A percentile compares a stretch with the other conserved stretches of the same genome.
phyloP scores from a whole-genome alignment of 306 rosid species.

The Acacia melanoxylon region DNA sequence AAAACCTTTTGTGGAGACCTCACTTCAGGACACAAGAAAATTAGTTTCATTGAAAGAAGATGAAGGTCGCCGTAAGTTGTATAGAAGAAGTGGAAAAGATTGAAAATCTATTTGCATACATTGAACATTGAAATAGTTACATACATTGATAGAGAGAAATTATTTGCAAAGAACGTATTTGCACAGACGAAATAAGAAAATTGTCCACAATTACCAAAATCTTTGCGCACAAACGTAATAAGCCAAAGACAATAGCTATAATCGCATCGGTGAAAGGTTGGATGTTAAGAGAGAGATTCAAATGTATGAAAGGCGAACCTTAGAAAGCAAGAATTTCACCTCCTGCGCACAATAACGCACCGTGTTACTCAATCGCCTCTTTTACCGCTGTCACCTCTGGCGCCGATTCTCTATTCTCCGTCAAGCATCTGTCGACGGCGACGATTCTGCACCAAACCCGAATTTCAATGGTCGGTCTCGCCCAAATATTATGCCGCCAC shows the following conservation, averaged over 20 bases:
- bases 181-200: background rate
- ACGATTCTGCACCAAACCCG: background rate
- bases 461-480: background rate
- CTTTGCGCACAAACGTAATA: background rate
- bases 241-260: background rate
- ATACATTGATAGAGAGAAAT: background rate
- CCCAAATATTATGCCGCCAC: background rate
- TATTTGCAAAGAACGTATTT: background rate
- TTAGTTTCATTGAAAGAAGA: background rate
- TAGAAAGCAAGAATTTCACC: background rate
- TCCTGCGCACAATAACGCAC: background rate
- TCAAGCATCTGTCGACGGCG: background rate
- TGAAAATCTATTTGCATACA: background rate
- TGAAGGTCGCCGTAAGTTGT: background rate
- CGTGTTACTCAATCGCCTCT: background rate
- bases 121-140: background rate
- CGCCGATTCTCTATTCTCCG: background rate
- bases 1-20: background rate
- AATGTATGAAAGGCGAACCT: background rate
- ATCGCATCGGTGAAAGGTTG: background rate
- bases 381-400: background rate
- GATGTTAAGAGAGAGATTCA: background rate
- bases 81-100: background rate
- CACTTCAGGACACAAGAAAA: background rate
- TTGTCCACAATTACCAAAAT: background rate